Base-by-base conservation (phyloP, 1,139 yeast species). In the Magnusiomyces paraingens region DNA sequence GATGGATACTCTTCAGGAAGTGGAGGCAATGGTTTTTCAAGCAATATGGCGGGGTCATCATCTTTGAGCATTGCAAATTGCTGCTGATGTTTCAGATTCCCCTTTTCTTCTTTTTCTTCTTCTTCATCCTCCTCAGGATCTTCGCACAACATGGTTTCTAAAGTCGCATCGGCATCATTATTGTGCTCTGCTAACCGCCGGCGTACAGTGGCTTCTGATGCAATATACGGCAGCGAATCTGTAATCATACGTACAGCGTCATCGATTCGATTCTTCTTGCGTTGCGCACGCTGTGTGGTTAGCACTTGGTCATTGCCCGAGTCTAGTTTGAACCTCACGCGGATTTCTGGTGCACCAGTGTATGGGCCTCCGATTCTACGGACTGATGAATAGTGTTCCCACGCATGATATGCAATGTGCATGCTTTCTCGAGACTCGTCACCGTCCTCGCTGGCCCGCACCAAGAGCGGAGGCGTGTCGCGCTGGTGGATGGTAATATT, bases 321-420 rank as follows among this genome's bases (percentile, higher is more conserved):
- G 14, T 39, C 56, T 29, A 36, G 21, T 44, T 15, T 49, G 41
- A 47, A 53, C 50, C 36, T 50, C 40, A 20, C 12, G 21, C 18
- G 17, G 45, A 55, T 42, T n/a, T 61, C 55, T 1, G 75, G 73
- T 14, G 65, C 59, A 2, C 76, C 76, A 11, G 58, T 56, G 52
- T 68, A 70, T 4, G 76, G 76, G 0, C 75, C 76, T 10, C 58
- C 62, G 12, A 63, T 57, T 49, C 70, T 69, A 20, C 76, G 63
- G 4, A 73, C 71, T 11, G 73, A 67, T 18, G 74, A 70, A 56
- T 73, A 73, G 59, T 73, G 76, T 55, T 73, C 76, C 75, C 75
- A 73, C 1, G 68, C 63, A 51, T 73, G 76, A 51, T 73, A 73
- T 4, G 75, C 76, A 43, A 73, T 62, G 52, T 73, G 76, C 6